Evolutionary conservation across 148 eudicot genomes (phyloP).

Genomic region (Silene conica): DNA sequence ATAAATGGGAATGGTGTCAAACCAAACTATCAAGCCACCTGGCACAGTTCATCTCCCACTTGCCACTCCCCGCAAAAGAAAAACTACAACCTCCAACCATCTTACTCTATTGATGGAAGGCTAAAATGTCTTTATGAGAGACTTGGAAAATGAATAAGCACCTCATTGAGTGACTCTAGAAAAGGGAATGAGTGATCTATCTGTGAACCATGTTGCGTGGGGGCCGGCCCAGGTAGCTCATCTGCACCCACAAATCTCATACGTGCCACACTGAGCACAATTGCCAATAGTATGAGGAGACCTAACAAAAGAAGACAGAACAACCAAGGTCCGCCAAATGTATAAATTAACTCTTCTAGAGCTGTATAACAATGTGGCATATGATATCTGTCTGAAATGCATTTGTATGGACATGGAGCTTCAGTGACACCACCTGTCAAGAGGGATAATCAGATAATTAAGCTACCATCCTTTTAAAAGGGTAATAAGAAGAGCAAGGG

Average conservation of each 20-base stretch:
- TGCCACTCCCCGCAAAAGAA: neutral
- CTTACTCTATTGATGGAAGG: neutral
- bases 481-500: neutral
- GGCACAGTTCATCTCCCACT: neutral
- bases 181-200: constrained; percentile 96
- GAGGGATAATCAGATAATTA: constrained; percentile 5
- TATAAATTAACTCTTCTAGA: constrained; percentile 89
- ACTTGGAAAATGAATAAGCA: constrained; percentile 17
- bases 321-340: constrained; percentile 96
- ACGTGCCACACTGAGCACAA: constrained; percentile 95
- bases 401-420: constrained; percentile 82
- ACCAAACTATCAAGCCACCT: neutral
- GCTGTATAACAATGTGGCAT: constrained; percentile 93
- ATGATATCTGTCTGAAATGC: constrained; percentile 88
- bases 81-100: neutral
- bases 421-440: constrained; percentile 83
- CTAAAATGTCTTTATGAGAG: neutral
- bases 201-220: constrained; percentile 86
- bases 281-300: constrained; percentile 70
- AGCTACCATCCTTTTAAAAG: neutral
- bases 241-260: constrained; percentile 89
- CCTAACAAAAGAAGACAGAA: constrained; percentile 85
- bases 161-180: constrained; percentile 96
- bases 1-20: neutral
- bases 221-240: constrained; percentile 76